A percentile compares a stretch with the other conserved stretches of the same genome.
Evolutionary conservation across 805 yeast genomes (phyloP).

Genomic region (Komagataella pastoris): DNA sequence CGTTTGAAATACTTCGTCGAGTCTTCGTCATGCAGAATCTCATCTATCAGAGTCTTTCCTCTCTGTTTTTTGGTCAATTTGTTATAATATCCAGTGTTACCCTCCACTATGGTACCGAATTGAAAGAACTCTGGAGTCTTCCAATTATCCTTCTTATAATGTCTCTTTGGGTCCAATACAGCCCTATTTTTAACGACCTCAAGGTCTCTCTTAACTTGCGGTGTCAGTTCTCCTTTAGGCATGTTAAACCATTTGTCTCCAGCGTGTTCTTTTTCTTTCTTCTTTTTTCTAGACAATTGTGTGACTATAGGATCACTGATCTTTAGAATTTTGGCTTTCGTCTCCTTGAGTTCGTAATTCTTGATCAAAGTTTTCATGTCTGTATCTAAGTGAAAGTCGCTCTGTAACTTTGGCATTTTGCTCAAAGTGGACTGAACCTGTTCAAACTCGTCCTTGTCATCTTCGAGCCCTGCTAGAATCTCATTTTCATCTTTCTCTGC

Average conservation of each 20-base stretch:
- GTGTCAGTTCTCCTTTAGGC: constrained; percentile 66
- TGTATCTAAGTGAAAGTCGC: neutral
- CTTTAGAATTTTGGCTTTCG: neutral
- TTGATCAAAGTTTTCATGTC: neutral
- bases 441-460: neutral
- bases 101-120: constrained; percentile 79
- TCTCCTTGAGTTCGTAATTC: neutral
- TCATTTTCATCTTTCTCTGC: neutral
- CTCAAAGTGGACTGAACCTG: neutral
- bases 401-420: neutral
- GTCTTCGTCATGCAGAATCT: constrained; percentile 61
- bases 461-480: neutral
- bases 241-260: constrained; percentile 71
- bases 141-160: constrained; percentile 81
- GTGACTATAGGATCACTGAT: constrained; percentile 8
- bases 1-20: constrained; percentile 71
- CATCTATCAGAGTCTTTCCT: constrained; percentile 69
- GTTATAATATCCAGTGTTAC: constrained; percentile 63
- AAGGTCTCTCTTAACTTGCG: constrained; percentile 62
- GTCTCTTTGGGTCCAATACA: constrained; percentile 90
- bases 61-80: constrained; percentile 60
- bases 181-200: constrained; percentile 72
- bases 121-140: constrained; percentile 69
- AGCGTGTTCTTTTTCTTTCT: constrained; percentile 17
- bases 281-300: constrained; percentile 1